Base-by-base conservation (phyloP, 345 rosid species). In the Clausena lansium region DNA sequence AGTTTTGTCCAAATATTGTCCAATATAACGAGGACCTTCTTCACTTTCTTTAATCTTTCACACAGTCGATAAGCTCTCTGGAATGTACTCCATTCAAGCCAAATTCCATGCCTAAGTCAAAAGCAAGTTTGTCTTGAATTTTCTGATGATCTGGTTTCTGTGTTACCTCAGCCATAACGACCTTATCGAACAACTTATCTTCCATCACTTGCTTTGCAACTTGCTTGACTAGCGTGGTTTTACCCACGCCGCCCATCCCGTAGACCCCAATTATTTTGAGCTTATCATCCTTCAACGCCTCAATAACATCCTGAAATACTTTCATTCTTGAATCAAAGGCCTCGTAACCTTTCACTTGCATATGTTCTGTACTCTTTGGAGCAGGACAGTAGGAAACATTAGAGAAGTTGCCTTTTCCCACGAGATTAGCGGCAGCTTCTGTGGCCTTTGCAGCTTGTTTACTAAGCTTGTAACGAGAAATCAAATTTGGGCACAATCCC, bases 161-260 rank as follows among this genome's bases (percentile, higher is more conserved):
- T 0, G 72, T 50, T 22, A 78, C 72, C 33, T 11, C 70, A 35
- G 39, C 77, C 17, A 55, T 63, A 15, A 27, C 55, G 6, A 78
- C 81, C 0, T 17, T 30, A 33, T 24, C 38, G 7, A 78, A 72
- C 30, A 78, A n/a, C 25, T 64, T 52, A 6, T 61, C 13, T 7
- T 63, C 57, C 3, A 0, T 63, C 11, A 57, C 76, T 22, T 41
- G 50, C 17, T 71, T 3, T 38, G 66, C 24, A 35, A 82, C 72
- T 60, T 59, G 17, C n/a, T 72, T 79, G 41, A 63, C 69, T n/a
- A 71, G 59, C 28, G 80, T 82, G 27, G 70, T 78, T 63, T 78
- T 82, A 15, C 82, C 81, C 20, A 78, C 67, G 17, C 84, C 81
- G 1, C 73, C 33, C 35, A 36, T 19, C 1, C 80, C 82, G 10